phyloP scores from a whole-genome alignment of 2,329 filamentous ascomycete genomes.

The Colletotrichum kahawae region DNA sequence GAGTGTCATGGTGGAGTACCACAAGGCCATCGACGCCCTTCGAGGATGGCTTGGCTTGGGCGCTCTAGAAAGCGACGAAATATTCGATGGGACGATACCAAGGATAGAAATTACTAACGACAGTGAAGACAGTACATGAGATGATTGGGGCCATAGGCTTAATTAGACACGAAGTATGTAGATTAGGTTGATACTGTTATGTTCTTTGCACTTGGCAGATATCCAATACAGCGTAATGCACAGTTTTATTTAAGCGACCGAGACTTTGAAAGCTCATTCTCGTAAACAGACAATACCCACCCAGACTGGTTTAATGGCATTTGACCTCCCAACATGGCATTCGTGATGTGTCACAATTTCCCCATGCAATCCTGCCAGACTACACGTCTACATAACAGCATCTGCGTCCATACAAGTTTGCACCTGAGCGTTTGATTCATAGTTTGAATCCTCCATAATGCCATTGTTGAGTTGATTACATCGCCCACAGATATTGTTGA shows the following conservation, averaged over 20 bases:
- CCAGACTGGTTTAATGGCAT: background rate
- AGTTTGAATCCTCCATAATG: background rate
- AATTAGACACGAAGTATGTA: background rate
- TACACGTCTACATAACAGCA: background rate
- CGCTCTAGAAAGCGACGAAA: background rate
- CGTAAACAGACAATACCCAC: background rate
- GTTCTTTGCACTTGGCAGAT: background rate
- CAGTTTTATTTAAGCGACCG: background rate
- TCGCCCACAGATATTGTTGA: background rate
- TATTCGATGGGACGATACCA: background rate
- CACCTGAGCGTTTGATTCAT: background rate
- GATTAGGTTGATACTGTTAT: fast-evolving
- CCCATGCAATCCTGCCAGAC: background rate
- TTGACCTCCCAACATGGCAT: background rate
- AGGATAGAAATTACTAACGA: background rate
- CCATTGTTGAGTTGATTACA: background rate
- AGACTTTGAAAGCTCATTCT: background rate
- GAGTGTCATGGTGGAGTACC: constrained; percentile 50
- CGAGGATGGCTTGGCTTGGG: constrained; percentile 38
- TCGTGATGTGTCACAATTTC: background rate
- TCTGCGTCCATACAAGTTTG: background rate
- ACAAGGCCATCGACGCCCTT: constrained; percentile 45
- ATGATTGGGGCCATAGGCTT: background rate
- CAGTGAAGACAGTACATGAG: background rate
- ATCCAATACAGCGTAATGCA: background rate